A percentile compares a stretch with the other conserved stretches of the same genome.
phyloP scores from a whole-genome alignment of 768 basidiomycete species.

The Boletus vermiculosoides region DNA sequence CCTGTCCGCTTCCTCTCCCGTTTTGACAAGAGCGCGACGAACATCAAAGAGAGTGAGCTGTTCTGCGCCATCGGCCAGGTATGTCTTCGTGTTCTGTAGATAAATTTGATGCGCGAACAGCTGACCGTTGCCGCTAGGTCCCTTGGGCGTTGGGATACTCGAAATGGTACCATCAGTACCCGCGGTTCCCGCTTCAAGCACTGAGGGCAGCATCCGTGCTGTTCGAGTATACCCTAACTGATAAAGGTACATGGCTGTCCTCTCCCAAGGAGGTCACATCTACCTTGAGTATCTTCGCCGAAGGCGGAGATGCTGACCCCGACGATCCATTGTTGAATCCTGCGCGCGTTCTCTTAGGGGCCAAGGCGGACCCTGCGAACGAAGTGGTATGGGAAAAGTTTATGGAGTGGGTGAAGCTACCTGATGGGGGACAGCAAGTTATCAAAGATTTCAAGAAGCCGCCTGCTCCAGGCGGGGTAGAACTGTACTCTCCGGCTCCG shows the following conservation, averaged over 20 bases:
- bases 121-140: conserved; percentile 33
- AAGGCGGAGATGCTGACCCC: conserved; percentile 39
- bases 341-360: conserved; percentile 42
- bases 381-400: conserved; percentile 37
- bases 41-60: conserved; percentile 53
- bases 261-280: conserved; percentile 34
- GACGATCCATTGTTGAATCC: conserved; percentile 48
- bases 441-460: conserved; percentile 38
- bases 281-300: conserved; percentile 39
- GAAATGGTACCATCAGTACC: conserved; percentile 60
- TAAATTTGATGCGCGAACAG: neutral
- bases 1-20: conserved; percentile 53
- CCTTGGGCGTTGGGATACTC: conserved; percentile 55
- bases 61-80: conserved; percentile 52
- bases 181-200: conserved; percentile 50
- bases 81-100: conserved; percentile 2
- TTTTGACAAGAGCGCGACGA: conserved; percentile 58
- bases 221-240: conserved; percentile 53
- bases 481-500: conserved; percentile 36
- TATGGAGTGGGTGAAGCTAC: conserved; percentile 42
- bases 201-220: conserved; percentile 46
- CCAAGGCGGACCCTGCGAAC: conserved; percentile 25
- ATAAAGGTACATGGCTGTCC: conserved; percentile 50
- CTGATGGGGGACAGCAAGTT: conserved; percentile 46
- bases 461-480: conserved; percentile 17